Base-by-base conservation (phyloP, 108 stramenopile species). In the Cylindrotheca fusiformis region DNA sequence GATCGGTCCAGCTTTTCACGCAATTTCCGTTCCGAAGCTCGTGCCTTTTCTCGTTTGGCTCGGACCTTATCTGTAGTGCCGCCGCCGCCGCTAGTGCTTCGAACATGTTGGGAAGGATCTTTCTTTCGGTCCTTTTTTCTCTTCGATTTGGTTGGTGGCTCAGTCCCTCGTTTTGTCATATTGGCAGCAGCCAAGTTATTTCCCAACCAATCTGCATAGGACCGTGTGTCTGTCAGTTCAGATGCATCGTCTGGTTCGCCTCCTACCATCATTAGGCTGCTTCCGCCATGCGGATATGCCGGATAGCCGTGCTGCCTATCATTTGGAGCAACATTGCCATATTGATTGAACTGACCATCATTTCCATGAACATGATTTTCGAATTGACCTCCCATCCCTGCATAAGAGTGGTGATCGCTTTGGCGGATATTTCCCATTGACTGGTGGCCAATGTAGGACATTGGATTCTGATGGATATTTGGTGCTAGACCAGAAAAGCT, bases 11-110 rank as follows among this genome's bases (percentile, higher is more conserved):
- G 24, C 44, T 58, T 36, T 3, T 5, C 17, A 4, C 57, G 31
- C 6, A 58, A 20, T 36, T 21, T 6, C 3, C 57, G 57, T 58
- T 58, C 57, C 18, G 57, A 58, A 3, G 19, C 5, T 32, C 57
- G 32, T 4, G 57, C 57, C 57, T 22, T 32, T 5, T 32, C 57
- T 32, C 57, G 57, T 58, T 58, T 58, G 14, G 3, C n/a, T 3
- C 57, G 57, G 6, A 51, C n/a, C n/a, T n/a, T n/a, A n/a, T n/a
- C n/a, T n/a, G n/a, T n/a, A n/a, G n/a, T n/a, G n/a, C n/a, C n/a
- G n/a, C n/a, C n/a, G n/a, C n/a, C n/a, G n/a, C n/a, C n/a, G n/a
- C n/a, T n/a, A n/a, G n/a, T n/a, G n/a, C n/a, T n/a, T n/a, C n/a
- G n/a, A n/a, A n/a, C 44, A 45, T 51, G 50, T 5, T 51, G 50